Evolutionary conservation across 345 rosid genomes (phyloP), one percentile per base, ranked within the genome.

Genomic region (Alliaria petiolata): DNA sequence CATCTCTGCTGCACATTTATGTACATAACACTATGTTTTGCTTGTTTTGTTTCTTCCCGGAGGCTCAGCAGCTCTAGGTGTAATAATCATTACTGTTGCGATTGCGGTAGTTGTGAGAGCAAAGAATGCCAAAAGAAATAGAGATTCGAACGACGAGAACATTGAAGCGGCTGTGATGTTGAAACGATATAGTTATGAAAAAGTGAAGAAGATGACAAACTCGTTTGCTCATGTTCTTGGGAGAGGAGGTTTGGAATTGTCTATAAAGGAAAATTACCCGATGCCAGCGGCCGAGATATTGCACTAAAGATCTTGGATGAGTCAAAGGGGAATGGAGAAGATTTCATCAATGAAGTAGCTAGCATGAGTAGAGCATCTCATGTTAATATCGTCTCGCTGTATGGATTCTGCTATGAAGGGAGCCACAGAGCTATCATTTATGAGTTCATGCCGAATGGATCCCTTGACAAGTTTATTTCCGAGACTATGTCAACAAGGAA

Each of bases 331-430:
- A 26, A 76, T 65, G 86, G 78, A 34, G 65, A 80, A 49, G 86
- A 82, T 4, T 80, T 82, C 34, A 73, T 82, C 71, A 80, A 80
- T 20, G 87, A 84, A 25, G 49, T 81, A 50, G 78, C 53, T 0
- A 84, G 83, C 73, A 79, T 84, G 38, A 77, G 87, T 26, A 77
- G 46, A 75, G 81, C 82, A 11, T 85, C 83, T 14, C 87, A 82
- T 76, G 77, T 81, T 35, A 83, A 83, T 28, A 28, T 83, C 0
- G 83, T 79, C 31, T 83, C 71, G 8, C 11, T 70, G 0, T 59
- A 36, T 39, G 67, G 60, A 38, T 70, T 59, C 14, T 76, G 79
- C 54, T 22, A 44, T 7, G 77, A 81, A 55, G 69, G 74, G 2
- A 11, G 16, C 22, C 38, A 69, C 6, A 72, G 71, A 69, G 82